Evolutionary conservation across 208 protist species (phyloP).

Genomic region (Acanthamoeba polyphaga): DNA sequence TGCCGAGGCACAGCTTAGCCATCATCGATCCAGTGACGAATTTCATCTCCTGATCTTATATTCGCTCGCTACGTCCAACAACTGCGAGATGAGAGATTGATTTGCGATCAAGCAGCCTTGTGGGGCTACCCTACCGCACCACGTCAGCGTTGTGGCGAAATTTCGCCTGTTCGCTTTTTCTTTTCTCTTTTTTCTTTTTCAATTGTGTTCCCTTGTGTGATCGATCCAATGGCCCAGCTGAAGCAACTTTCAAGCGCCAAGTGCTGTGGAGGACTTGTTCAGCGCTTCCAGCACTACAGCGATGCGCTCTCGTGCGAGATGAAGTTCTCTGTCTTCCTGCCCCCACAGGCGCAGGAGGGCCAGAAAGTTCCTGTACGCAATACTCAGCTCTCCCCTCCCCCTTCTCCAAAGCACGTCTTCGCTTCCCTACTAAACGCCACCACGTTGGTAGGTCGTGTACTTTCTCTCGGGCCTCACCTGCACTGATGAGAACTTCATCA

Average conservation of each 20-base stretch:
- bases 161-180: neutral
- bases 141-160: conserved; percentile 18
- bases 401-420: neutral
- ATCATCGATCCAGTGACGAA: neutral
- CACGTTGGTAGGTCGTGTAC: conserved; percentile 78
- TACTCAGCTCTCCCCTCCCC: neutral
- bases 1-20: neutral
- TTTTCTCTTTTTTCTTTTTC: neutral
- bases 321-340: conserved; percentile 77
- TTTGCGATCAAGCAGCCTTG: neutral
- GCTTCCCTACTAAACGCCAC: neutral
- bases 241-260: conserved; percentile 61
- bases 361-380: conserved; percentile 22
- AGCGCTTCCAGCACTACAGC: conserved; percentile 38
- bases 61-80: neutral
- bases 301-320: conserved; percentile 55
- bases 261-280: conserved; percentile 72
- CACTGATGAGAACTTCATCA: conserved; percentile 91
- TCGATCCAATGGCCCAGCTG: conserved; percentile 21
- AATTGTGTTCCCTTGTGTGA: neutral
- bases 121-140: neutral
- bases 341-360: conserved; percentile 1
- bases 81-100: no score
- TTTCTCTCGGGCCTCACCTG: conserved; percentile 91
- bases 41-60: neutral